Conservation (phyloP, 805 yeast species). For the Tetrapisispora arboricola region DNA sequence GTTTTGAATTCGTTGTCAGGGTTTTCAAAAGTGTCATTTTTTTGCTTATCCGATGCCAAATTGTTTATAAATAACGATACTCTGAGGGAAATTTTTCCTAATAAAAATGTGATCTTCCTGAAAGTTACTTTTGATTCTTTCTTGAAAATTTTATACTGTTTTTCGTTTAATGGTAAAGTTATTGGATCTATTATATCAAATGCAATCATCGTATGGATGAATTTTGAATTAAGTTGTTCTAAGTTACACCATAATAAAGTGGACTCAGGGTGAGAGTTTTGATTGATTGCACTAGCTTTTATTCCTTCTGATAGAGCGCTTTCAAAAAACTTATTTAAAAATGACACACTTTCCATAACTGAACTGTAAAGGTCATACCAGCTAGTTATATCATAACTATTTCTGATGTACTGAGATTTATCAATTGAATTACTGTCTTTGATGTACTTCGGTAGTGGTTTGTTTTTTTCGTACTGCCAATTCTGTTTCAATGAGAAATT, state of each 20-base stretch:
- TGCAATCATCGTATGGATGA: slow-evolving; percentile 1
- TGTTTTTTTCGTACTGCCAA: neutral
- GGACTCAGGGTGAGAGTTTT: slow-evolving; percentile 26
- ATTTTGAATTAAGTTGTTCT: neutral
- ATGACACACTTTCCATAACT: neutral
- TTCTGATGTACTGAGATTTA: neutral
- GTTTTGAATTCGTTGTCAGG: neutral
- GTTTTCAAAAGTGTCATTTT: neutral
- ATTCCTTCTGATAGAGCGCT: too few species aligned
- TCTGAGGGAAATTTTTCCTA: slow-evolving; percentile 2
- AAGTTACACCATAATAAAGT: neutral
- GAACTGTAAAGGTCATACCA: neutral
- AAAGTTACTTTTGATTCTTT: neutral
- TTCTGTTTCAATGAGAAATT: neutral
- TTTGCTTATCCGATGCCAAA: neutral
- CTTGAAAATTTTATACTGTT: neutral
- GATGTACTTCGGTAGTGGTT: neutral
- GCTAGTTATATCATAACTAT: neutral
- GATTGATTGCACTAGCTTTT: too few species aligned
- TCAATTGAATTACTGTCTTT: neutral
- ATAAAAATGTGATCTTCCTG: neutral
- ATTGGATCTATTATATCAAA: neutral
- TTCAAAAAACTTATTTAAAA: neutral
- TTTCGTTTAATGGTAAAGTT: neutral
- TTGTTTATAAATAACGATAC: neutral